Conservation (phyloP, 2,329 filamentous ascomycete species). For the Berkeleyomyces basicola region DNA sequence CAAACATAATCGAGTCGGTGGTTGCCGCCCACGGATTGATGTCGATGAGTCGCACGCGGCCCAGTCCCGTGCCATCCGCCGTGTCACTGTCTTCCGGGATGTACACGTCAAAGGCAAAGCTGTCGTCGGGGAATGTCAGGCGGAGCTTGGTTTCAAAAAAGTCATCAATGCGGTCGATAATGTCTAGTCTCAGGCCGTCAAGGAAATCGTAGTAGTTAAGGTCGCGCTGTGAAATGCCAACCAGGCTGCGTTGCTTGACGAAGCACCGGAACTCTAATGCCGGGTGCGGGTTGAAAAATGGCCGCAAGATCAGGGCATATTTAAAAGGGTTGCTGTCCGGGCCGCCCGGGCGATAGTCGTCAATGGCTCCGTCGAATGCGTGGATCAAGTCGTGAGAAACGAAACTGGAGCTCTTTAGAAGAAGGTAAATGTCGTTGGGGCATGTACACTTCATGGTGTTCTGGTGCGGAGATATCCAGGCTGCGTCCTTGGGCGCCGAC, state of each 20-base stretch:
- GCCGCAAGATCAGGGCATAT: conserved; percentile 70
- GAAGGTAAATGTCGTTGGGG: conserved; percentile 80
- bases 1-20: conserved; percentile 79
- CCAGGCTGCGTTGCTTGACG: conserved; percentile 62
- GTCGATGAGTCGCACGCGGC: conserved; percentile 72
- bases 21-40: conserved; percentile 87
- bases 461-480: conserved; percentile 67
- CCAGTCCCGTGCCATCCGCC: conserved; percentile 35
- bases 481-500: conserved; percentile 91
- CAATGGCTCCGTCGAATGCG: conserved; percentile 62
- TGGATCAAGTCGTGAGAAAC: conserved; percentile 88
- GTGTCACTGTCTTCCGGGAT: conserved; percentile 49
- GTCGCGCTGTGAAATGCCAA: conserved; percentile 79
- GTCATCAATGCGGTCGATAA: conserved; percentile 51
- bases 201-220: conserved; percentile 83
- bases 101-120: conserved; percentile 86
- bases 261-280: conserved; percentile 93
- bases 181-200: conserved; percentile 39
- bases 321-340: conserved; percentile 33
- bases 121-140: conserved; percentile 64
- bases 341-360: conserved; percentile 26
- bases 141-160: conserved; percentile 65
- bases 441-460: conserved; percentile 86
- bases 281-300: conserved; percentile 77
- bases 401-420: conserved; percentile 90